Conservation (phyloP, 306 rosid genomes). For the Hippophae gyantsensis region DNA sequence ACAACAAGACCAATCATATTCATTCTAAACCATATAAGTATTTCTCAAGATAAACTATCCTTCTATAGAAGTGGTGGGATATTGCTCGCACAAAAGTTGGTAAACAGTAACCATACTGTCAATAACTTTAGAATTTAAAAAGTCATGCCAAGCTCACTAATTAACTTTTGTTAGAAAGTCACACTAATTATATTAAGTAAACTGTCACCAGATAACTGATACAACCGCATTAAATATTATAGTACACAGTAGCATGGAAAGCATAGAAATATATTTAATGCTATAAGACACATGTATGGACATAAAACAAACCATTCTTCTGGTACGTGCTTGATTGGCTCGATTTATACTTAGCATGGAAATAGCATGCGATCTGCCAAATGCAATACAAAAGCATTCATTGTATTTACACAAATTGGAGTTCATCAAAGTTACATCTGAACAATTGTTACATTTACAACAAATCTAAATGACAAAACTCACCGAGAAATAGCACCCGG, state of each 20-base stretch:
- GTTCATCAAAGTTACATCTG: conserved; percentile 4
- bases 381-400: neutral
- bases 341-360: conserved; percentile 71
- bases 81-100: no score
- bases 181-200: neutral
- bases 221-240: neutral
- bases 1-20: no score
- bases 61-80: no score
- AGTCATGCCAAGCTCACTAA: no score
- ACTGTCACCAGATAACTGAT: neutral
- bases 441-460: neutral
- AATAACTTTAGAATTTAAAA: no score
- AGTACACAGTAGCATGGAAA: no score
- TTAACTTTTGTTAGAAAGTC: no score
- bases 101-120: no score
- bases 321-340: conserved; percentile 49
- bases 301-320: conserved; percentile 54
- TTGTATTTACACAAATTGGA: neutral
- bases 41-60: no score
- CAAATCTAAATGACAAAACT: conserved; percentile 12
- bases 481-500: conserved; percentile 67
- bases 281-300: neutral
- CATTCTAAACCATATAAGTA: no score
- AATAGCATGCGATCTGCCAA: conserved; percentile 60
- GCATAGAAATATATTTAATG: neutral